Percentiles rank a stretch among this genome's conserved stretches.
These are phyloP conservation scores for Sclerotinia sclerotiorum DNA, from an alignment of 2,329 filamentous ascomycete species.

Conservation along the genomic window DNA sequence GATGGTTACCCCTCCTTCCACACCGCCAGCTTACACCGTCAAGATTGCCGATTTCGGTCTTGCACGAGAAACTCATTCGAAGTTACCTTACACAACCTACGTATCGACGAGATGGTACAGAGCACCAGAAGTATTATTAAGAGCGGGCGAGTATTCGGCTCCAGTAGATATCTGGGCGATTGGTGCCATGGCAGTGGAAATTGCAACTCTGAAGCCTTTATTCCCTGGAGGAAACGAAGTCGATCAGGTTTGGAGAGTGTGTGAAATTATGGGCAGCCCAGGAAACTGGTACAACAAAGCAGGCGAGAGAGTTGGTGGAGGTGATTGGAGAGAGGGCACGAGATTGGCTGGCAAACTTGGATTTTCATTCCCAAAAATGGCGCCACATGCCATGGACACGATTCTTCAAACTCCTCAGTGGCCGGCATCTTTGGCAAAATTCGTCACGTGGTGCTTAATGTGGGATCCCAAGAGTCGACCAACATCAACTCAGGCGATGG, in stretches of 20 bases:
- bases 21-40: conserved; percentile 89
- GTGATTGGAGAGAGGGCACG: conserved; percentile 95
- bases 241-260: conserved; percentile 97
- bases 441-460: conserved; percentile 98
- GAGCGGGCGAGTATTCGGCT: conserved; percentile 94
- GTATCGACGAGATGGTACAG: conserved; percentile 96
- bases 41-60: conserved; percentile 99
- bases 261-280: conserved; percentile 98
- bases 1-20: conserved; percentile 90
- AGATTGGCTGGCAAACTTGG: conserved; percentile 91
- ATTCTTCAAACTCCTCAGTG: conserved; percentile 89
- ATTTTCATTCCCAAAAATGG: conserved; percentile 99
- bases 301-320: conserved; percentile 82
- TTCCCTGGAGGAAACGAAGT: conserved; percentile 98
- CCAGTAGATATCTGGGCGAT: conserved; percentile 99
- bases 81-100: conserved; percentile 95
- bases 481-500: conserved; percentile 89
- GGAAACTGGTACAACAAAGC: conserved; percentile 97
- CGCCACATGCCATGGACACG: conserved; percentile 92
- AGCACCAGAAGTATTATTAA: conserved; percentile 88
- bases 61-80: conserved; percentile 95
- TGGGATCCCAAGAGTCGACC: conserved; percentile 94
- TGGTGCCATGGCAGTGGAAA: conserved; percentile 97
- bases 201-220: conserved; percentile 91
- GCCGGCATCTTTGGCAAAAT: conserved; percentile 82